Conservation (phyloP, 1,139 yeast species). For the Debaryomyces subglobosus region DNA sequence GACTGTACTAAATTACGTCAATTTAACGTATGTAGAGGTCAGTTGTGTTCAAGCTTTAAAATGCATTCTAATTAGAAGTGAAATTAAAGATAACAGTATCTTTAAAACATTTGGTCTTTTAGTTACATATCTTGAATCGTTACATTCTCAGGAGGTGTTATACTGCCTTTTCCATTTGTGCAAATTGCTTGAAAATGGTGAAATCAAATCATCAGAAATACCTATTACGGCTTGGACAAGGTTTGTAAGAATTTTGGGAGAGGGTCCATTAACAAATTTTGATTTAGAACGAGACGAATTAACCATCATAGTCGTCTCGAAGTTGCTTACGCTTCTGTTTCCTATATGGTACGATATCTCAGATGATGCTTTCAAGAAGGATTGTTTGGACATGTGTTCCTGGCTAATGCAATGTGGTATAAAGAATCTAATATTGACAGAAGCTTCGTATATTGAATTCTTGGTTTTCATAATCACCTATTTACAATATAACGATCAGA, state of each 20-base stretch:
- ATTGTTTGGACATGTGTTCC: conserved; percentile 36
- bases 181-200: background rate
- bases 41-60: conserved; percentile 3
- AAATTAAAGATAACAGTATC: background rate
- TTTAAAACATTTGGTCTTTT: background rate
- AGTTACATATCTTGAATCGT: background rate
- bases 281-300: conserved; percentile 40
- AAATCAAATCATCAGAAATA: background rate
- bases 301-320: conserved; percentile 30
- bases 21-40: background rate
- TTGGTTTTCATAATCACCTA: conserved; percentile 17
- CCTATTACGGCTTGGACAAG: conserved; percentile 11
- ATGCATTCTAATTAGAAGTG: background rate
- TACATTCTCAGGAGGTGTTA: conserved; percentile 3
- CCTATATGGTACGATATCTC: conserved; percentile 13
- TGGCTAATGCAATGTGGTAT: conserved; percentile 38
- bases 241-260: conserved; percentile 34
- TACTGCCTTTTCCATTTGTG: conserved; percentile 7
- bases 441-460: conserved; percentile 21
- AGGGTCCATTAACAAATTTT: conserved; percentile 28
- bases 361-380: conserved; percentile 27
- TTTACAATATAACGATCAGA: conserved; percentile 12
- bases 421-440: conserved; percentile 29
- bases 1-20: background rate
- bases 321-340: conserved; percentile 22